Base-by-base conservation (phyloP, 1,284 basidiomycete genomes). In the Moesziomyces antarcticus region DNA sequence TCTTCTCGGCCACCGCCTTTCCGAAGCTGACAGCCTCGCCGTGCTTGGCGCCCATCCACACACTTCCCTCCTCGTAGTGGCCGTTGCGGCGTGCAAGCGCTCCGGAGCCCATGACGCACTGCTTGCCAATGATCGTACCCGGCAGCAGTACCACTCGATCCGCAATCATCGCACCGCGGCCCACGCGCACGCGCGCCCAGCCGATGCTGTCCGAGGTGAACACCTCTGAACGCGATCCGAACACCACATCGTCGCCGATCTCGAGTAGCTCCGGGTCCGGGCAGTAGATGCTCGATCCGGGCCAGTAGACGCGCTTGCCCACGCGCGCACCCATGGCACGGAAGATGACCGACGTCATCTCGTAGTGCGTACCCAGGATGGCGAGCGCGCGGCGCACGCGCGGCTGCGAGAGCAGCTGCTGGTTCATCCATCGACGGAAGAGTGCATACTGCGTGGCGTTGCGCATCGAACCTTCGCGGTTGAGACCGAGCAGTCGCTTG, bases 31-130 rank as follows among this genome's bases (percentile, higher is more conserved):
- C 82, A 11, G 82, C 82, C 60, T 83, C 80, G 47, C 82, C 82
- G 43, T 84, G 82, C 77, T 84, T 84, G 50, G 74, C 69, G 24
- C 82, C 82, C 82, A 84, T 84, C 82, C 82, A 84, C 14, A 84
- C 82, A 18, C 80, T 80, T 50, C 77, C 66, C 56, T 84, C 82
- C 54, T 84, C 82, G 64, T 84, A 84, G 61, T 77, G 78, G 30
- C 82, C 82, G 41, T 82, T 82, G 25, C 82, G 79, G 27, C 81
- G 77, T 10, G 81, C 73, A 25, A 84, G 61, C 6, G 82, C 82
- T 48, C 82, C 82, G 3, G 82, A 84, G 18, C 82, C 82, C 82
- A 84, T 84, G 44, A 84, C 82, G 58, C 81, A 82, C 58, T 81
- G 82, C 49, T 73, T 71, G 35, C 82, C 82, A 20, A 84, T 60